A percentile compares a stretch with the other conserved stretches of the same genome.
Conservation (phyloP, 2,329 filamentous ascomycete genomes). For the Xylaria sp. region DNA sequence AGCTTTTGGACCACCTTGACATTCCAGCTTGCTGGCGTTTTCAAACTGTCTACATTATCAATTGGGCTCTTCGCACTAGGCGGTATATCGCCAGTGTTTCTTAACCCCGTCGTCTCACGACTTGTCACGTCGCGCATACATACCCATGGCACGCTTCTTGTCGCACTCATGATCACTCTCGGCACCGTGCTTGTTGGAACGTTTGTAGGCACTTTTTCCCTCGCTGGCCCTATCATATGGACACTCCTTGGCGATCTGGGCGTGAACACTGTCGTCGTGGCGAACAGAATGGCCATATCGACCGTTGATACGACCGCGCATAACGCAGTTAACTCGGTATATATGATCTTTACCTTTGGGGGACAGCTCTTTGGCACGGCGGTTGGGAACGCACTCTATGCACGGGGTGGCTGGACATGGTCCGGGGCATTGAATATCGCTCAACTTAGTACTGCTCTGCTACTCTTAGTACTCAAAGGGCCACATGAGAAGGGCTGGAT, state of each 20-base stretch:
- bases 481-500: conserved; percentile 50
- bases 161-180: conserved; percentile 41
- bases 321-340: conserved; percentile 54
- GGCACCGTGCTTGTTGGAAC: conserved; percentile 45
- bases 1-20: conserved; percentile 62
- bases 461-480: conserved; percentile 43
- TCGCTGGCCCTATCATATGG: conserved; percentile 50
- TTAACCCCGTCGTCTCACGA: conserved; percentile 46
- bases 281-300: conserved; percentile 49
- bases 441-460: conserved; percentile 45
- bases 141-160: conserved; percentile 43
- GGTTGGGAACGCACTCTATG: conserved; percentile 50
- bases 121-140: conserved; percentile 45
- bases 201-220: conserved; percentile 50
- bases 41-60: conserved; percentile 44
- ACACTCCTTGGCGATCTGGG: conserved; percentile 51
- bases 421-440: conserved; percentile 50
- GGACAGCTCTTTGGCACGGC: conserved; percentile 52
- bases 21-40: conserved; percentile 47
- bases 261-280: conserved; percentile 49
- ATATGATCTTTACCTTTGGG: conserved; percentile 51
- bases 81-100: conserved; percentile 46
- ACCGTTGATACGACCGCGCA: conserved; percentile 48
- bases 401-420: conserved; percentile 49
- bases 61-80: conserved; percentile 49